These are phyloP conservation scores for Forsythia viridissima DNA, from an alignment of 257 asterid species.

Conservation along the genomic window DNA sequence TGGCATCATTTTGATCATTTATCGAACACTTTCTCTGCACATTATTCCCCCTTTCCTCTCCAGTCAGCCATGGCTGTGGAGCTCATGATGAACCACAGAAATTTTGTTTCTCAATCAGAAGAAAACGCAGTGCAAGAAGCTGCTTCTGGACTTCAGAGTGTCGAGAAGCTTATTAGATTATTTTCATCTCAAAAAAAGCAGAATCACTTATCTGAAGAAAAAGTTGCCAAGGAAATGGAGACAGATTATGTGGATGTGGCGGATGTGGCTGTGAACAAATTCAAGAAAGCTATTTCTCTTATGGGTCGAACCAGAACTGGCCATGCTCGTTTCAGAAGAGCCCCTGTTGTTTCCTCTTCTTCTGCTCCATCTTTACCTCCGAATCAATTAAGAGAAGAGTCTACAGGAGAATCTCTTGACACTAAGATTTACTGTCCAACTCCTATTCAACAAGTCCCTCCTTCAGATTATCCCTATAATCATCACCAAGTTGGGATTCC, in stretches of 20 bases:
- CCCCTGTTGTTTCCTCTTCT: conserved; percentile 38
- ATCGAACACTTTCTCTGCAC: conserved; percentile 7
- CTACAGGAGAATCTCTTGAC: conserved; percentile 10
- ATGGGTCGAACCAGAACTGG: conserved; percentile 75
- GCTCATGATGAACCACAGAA: conserved; percentile 61
- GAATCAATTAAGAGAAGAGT: conserved; percentile 14
- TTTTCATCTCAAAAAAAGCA: conserved; percentile 40
- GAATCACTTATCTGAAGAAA: conserved; percentile 10
- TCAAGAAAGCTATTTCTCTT: conserved; percentile 60
- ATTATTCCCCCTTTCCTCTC: neutral
- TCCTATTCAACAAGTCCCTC: conserved; percentile 83
- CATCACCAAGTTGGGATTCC: neutral
- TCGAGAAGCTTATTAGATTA: conserved; percentile 60
- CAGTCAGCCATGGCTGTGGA: conserved; percentile 76
- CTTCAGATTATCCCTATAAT: conserved; percentile 27
- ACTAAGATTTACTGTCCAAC: conserved; percentile 69
- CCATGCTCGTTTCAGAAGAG: conserved; percentile 91
- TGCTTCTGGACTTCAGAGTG: conserved; percentile 70
- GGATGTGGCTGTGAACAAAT: conserved; percentile 64
- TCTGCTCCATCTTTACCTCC: conserved; percentile 27
- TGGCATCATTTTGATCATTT: conserved; percentile 36
- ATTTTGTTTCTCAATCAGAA: conserved; percentile 38
- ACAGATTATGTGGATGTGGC: conserved; percentile 56
- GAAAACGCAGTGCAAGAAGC: conserved; percentile 60
- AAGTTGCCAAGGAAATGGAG: conserved; percentile 18